These are phyloP conservation scores for Ceratocystis cubensis DNA, from an alignment of 2,329 filamentous ascomycete species.

Conservation along the genomic window DNA sequence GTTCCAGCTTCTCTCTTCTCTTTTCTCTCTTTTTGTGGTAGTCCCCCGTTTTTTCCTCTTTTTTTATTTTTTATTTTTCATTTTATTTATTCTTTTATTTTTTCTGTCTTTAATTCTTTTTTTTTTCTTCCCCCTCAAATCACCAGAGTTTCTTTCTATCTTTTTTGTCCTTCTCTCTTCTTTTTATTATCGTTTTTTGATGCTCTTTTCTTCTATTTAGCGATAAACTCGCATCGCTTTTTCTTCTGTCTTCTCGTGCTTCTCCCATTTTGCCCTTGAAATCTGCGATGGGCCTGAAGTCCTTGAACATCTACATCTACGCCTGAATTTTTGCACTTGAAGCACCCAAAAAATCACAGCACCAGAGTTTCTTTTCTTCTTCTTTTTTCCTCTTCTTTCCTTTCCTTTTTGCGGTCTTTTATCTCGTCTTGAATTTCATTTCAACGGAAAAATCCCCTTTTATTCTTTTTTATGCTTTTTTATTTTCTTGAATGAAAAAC, in stretches of 20 bases:
- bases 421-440: not conserved
- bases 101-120: not conserved
- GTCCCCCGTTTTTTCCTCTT: conserved; percentile 5
- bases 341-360: not conserved
- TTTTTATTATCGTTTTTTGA: not conserved
- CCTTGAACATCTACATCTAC: not conserved
- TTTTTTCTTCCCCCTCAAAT: conserved; percentile 10
- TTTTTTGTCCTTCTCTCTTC: conserved; percentile 1
- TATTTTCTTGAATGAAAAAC: not conserved
- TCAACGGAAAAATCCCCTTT: not conserved
- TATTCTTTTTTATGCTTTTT: not conserved
- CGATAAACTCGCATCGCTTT: not conserved
- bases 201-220: not conserved
- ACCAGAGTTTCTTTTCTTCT: not conserved
- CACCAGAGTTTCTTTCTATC: not conserved
- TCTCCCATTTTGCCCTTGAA: not conserved
- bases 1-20: not conserved
- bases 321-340: no score
- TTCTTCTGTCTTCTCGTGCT: not conserved
- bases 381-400: not conserved
- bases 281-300: not conserved
- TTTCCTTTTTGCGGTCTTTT: not conserved
- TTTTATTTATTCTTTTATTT: conserved; percentile 7
- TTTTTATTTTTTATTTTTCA: not conserved
- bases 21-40: not conserved